Base-by-base conservation (phyloP, 345 rosid genomes). In the Conringia planisiliqua region DNA sequence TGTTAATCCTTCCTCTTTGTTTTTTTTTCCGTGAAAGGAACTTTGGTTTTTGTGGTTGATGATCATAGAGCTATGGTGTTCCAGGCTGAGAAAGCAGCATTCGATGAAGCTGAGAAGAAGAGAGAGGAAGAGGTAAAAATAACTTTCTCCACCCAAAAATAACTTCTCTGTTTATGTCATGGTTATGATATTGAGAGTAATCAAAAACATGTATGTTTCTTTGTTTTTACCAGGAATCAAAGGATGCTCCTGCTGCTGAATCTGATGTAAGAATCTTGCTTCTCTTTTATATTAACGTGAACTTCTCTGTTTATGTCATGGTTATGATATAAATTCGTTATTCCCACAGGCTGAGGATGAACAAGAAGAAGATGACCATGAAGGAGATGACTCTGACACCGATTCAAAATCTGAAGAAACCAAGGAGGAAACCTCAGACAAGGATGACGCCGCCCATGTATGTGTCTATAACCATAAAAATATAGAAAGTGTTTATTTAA, bases 41-140 rank as follows among this genome's bases (percentile, higher is more conserved):
- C 16, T 57, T 36, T 51, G 35, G 35, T 69, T 55, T 57, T 11
- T 75, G 70, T 61, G 9, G 68, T 63, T 75, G 56, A 56, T 61
- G 55, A 43, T 36, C 55, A 33, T 56, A 46, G 63, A 33, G 12
- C 62, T 44, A 16, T 66, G 10, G 33, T 77, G 36, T 57, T 83
- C 66, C 87, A 93, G 98, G 95, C 95, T 14, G 98, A 94, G 86
- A 92, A 94, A 85, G 96, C 92, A 73, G 90, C 97, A 66, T 94
- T 94, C 35, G 98, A 94, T 0, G 97, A 90, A 83, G 91, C 88
- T 11, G 97, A 91, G 80, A 89, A 94, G 83, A 88, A 88, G 78
- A 85, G 24, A 78, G 91, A 83, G 35, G 96, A 87, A 62, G 98
- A 91, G 98, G 98, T 89, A n/a, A n/a, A n/a, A n/a, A n/a, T n/a